Conservation (phyloP, 1,284 basidiomycete genomes). For the Pterulicium gracile region DNA sequence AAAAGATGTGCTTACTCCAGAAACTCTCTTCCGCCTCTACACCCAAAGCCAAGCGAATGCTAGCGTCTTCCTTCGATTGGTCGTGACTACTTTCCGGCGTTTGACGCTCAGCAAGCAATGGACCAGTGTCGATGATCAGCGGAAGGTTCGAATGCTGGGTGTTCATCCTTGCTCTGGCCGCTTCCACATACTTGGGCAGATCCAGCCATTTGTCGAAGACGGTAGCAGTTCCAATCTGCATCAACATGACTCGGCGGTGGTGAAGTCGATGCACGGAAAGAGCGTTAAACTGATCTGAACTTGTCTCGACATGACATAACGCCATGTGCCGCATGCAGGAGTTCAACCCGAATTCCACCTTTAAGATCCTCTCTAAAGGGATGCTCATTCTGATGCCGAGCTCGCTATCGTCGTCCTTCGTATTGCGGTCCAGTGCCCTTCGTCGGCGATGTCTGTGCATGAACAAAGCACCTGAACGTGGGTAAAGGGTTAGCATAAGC, state of each 20-base stretch:
- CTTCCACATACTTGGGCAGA: slow-evolving; percentile 17
- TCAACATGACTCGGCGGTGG: background rate
- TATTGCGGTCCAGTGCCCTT: slow-evolving; percentile 18
- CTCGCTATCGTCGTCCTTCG: slow-evolving; percentile 21
- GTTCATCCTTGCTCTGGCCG: slow-evolving; percentile 17
- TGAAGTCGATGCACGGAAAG: no score
- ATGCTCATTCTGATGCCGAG: slow-evolving; percentile 43
- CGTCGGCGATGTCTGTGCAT: slow-evolving; percentile 32
- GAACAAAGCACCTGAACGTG: slow-evolving; percentile 31
- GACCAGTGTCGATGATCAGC: slow-evolving; percentile 30
- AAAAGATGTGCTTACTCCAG: slow-evolving; percentile 33
- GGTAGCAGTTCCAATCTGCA: background rate
- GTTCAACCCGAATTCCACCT: slow-evolving; percentile 14
- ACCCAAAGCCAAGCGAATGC: slow-evolving; percentile 23
- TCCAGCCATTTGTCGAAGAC: slow-evolving; percentile 16
- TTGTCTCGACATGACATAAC: slow-evolving; percentile 9
- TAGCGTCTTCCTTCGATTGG: slow-evolving; percentile 18
- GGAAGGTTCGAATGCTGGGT: slow-evolving; percentile 7
- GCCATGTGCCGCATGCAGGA: slow-evolving; percentile 15
- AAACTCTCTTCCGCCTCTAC: slow-evolving; percentile 24
- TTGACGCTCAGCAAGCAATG: slow-evolving; percentile 22
- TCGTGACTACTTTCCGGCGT: slow-evolving; percentile 11
- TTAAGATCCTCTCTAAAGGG: slow-evolving; percentile 36
- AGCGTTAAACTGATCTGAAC: background rate
- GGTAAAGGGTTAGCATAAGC: background rate